Evolutionary conservation across 106 monocot species (phyloP).

Genomic region (Allium cepa): DNA sequence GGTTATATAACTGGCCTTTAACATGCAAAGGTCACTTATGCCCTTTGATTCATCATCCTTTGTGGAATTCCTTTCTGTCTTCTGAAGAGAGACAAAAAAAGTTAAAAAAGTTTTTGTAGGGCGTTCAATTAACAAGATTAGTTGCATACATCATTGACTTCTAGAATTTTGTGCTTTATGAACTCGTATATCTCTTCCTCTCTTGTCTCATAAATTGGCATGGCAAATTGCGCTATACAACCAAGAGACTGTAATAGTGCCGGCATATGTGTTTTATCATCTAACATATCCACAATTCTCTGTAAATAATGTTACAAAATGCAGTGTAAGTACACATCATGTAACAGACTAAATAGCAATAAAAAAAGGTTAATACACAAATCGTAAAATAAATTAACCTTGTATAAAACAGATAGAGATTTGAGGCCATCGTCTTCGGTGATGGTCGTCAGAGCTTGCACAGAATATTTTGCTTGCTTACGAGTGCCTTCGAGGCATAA

Average conservation of each 20-base stretch:
- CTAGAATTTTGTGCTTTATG: slow-evolving; percentile 67
- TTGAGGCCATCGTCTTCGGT: slow-evolving; percentile 97
- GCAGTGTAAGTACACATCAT: not conserved
- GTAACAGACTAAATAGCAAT: no score
- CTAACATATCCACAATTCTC: slow-evolving; percentile 92
- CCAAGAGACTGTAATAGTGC: slow-evolving; percentile 91
- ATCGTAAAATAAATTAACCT: slow-evolving; percentile 43
- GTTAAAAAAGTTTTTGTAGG: not conserved
- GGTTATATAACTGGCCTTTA: slow-evolving; percentile 52
- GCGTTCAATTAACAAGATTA: not conserved
- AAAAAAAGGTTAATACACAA: not conserved
- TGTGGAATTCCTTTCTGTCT: slow-evolving; percentile 18
- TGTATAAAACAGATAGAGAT: slow-evolving; percentile 97
- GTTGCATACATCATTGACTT: slow-evolving; percentile 53
- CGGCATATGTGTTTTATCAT: slow-evolving; percentile 80
- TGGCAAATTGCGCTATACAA: slow-evolving; percentile 92
- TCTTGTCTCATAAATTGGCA: slow-evolving; percentile 98
- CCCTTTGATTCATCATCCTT: slow-evolving; percentile 51
- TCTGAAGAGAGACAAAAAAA: slow-evolving; percentile 24
- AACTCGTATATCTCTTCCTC: slow-evolving; percentile 82
- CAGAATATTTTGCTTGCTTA: slow-evolving; percentile 94
- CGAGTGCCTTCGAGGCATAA: slow-evolving; percentile 86
- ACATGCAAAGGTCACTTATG: slow-evolving; percentile 57
- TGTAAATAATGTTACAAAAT: slow-evolving; percentile 23
- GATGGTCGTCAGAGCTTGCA: slow-evolving; percentile 87